Evolutionary conservation across 441 rosid species (phyloP).

Genomic region (Euphorbia schlechtendalii): DNA sequence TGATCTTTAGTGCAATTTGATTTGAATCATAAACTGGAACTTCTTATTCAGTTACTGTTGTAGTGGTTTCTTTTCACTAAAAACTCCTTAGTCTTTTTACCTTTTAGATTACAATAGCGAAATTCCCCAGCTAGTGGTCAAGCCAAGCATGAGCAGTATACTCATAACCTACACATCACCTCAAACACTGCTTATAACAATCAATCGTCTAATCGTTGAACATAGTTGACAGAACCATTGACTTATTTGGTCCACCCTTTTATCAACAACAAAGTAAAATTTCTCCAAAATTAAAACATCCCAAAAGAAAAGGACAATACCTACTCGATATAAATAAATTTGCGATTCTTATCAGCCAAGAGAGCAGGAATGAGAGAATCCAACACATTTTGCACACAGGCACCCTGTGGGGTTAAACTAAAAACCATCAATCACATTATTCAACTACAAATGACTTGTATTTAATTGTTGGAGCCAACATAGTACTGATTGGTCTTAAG

Average conservation of each 20-base stretch:
- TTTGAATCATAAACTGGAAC: background rate
- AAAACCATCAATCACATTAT: too few relatives aligned
- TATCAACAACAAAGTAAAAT: conserved; percentile 11
- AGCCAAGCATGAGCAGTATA: background rate
- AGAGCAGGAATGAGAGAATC: too few relatives aligned
- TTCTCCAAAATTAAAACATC: background rate
- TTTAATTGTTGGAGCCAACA: too few relatives aligned
- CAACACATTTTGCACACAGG: too few relatives aligned
- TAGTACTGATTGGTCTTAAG: too few relatives aligned
- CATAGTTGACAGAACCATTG: background rate
- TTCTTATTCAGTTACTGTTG: background rate
- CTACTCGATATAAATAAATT: conserved; percentile 81
- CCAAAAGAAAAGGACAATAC: conserved; percentile 26
- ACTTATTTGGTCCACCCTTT: background rate
- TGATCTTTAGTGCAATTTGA: background rate
- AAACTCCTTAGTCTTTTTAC: background rate
- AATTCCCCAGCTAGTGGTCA: background rate
- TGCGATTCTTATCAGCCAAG: conserved; percentile 88
- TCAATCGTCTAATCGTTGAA: background rate
- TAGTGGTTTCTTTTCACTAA: background rate
- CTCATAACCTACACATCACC: background rate
- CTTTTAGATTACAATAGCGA: background rate
- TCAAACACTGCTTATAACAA: too few relatives aligned
- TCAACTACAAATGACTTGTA: too few relatives aligned
- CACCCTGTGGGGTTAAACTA: too few relatives aligned